Base-by-base conservation (phyloP, 306 rosid genomes). In the Alnus rubra region DNA sequence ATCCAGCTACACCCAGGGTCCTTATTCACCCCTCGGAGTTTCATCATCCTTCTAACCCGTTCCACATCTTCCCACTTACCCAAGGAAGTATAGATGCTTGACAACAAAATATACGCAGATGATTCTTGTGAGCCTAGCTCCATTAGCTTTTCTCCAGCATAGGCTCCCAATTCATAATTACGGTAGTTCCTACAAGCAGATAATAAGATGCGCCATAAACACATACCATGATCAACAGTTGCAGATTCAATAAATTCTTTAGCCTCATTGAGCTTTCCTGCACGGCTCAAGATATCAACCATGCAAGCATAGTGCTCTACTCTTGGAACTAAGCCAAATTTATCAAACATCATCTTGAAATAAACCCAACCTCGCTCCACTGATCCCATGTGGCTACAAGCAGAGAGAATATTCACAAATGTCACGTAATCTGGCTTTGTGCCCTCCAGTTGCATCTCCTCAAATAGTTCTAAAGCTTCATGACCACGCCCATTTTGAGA, bases 1-100 rank as follows among this genome's bases (percentile, higher is more conserved):
- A 92, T 88, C 98, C 98, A 94, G 81, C 98, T 94, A 81, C 98
- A 94, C 11, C 97, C 97, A 53, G 94, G 97, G 84, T 94, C 93
- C 76, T 94, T 94, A 50, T 75, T 84, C 67, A 89, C 96, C 73
- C 98, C 94, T 70, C 94, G 83, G 47, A 78, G 73, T 77, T 87
- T 92, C 98, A 92, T 94, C 88, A 86, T 65, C 69, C 82, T 84
- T 86, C 94, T 80, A 31, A 94, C 94, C 67, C 93, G 93, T 82
- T 92, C 96, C 9, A 90, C 94, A 54, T 94, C 94, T 50, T 92
- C 88, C 84, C 79, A 55, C 81, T 81, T 86, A 37, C 96, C 94
- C 81, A 90, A 62, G 71, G 97, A 83, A 59, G 87, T 58, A 85
- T 90, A 94, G 54, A 94, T 88, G 69, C 96, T 86, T 2, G 98